These are phyloP conservation scores for Solanum stenotomum DNA, from an alignment of 257 asterid species.

Conservation along the genomic window DNA sequence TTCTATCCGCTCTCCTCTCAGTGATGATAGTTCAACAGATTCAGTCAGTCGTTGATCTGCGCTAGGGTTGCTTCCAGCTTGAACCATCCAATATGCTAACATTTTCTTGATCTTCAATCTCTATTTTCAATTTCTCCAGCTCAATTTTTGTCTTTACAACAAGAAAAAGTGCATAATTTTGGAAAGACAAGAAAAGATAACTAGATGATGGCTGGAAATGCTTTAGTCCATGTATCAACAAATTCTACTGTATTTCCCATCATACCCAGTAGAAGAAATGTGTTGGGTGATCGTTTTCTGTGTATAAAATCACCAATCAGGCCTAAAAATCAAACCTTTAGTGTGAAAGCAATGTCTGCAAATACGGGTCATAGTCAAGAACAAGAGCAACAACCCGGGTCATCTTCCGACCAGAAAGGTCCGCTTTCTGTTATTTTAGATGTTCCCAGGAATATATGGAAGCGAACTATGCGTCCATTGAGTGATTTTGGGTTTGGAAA, in stretches of 20 bases:
- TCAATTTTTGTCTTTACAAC: not conserved
- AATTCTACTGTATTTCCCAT: slow-evolving; percentile 26
- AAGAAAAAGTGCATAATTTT: not conserved
- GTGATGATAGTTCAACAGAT: not conserved
- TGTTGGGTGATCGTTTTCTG: slow-evolving; percentile 32
- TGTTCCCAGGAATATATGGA: slow-evolving; percentile 67
- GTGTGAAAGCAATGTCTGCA: slow-evolving; percentile 37
- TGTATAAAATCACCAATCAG: slow-evolving; percentile 18
- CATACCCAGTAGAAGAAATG: slow-evolving; percentile 17
- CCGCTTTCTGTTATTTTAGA: slow-evolving; percentile 49
- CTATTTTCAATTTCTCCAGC: not conserved
- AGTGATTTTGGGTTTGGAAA: slow-evolving; percentile 89
- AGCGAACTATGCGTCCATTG: slow-evolving; percentile 72
- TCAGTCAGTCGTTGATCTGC: not conserved
- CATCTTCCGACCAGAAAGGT: slow-evolving; percentile 37
- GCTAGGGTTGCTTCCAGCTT: not conserved
- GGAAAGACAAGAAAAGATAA: not conserved
- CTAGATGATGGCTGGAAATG: slow-evolving; percentile 43
- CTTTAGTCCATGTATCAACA: slow-evolving; percentile 34
- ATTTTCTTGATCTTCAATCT: not conserved
- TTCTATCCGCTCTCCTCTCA: not conserved
- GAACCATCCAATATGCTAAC: not conserved
- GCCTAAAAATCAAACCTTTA: slow-evolving; percentile 16
- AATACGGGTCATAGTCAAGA: slow-evolving; percentile 28
- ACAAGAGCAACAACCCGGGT: slow-evolving; percentile 14